Evolutionary conservation across 495 filamentous ascomycete genomes (phyloP).

Genomic region (Thermochaetoides thermophila): DNA sequence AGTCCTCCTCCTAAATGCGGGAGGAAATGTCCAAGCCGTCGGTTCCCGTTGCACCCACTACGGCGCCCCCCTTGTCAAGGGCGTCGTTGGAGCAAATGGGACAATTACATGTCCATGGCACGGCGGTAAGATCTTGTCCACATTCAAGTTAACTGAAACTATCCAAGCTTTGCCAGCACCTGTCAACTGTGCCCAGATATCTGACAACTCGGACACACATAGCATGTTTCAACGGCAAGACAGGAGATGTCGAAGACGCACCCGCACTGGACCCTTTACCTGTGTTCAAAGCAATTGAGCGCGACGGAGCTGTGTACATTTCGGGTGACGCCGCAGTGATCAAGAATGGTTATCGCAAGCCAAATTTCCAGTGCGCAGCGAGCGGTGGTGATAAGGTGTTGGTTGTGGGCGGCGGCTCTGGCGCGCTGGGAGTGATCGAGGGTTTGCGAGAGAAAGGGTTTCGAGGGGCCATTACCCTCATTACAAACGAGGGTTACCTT

Average conservation of each 20-base stretch:
- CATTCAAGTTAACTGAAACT: too few species aligned
- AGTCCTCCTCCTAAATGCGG: conserved; percentile 66
- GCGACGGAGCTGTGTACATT: conserved; percentile 71
- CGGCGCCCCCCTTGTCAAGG: conserved; percentile 69
- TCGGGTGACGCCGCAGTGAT: conserved; percentile 66
- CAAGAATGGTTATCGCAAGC: conserved; percentile 55
- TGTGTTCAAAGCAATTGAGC: conserved; percentile 66
- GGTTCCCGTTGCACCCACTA: conserved; percentile 91
- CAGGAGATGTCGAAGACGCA: conserved; percentile 91
- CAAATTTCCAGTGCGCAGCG: conserved; percentile 52
- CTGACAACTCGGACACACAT: neutral
- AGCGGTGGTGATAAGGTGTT: conserved; percentile 54
- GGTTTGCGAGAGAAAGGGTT: conserved; percentile 69
- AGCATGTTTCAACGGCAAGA: conserved; percentile 83
- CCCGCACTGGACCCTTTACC: conserved; percentile 72
- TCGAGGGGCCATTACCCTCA: conserved; percentile 64
- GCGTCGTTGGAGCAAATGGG: conserved; percentile 69
- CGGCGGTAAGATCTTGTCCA: conserved; percentile 43
- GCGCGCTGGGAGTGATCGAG: conserved; percentile 65
- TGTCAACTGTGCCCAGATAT: neutral
- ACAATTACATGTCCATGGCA: conserved; percentile 90
- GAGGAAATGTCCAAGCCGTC: conserved; percentile 58
- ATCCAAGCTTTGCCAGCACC: too few species aligned
- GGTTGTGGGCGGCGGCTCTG: conserved; percentile 82
- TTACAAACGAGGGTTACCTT: conserved; percentile 68